Conservation (phyloP, 805 yeast genomes). For the Candida xiaguanensis region DNA sequence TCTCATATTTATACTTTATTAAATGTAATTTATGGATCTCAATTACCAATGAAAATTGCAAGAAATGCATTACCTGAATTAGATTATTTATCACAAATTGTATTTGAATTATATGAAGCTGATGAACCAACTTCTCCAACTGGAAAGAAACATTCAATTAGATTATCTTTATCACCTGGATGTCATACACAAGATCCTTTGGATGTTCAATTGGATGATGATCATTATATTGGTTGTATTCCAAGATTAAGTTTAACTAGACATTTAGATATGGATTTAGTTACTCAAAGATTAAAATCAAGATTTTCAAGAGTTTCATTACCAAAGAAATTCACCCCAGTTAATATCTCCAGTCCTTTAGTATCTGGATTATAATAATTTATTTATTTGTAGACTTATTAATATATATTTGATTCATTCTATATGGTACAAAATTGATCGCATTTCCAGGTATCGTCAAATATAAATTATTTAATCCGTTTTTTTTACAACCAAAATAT, state of each 20-base stretch:
- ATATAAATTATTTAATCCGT: too few relatives aligned
- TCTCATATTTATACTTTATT: constrained; percentile 92
- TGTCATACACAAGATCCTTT: constrained; percentile 97
- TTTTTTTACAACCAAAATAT: too few relatives aligned
- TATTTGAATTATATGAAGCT: constrained; percentile 86
- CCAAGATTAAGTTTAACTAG: constrained; percentile 87
- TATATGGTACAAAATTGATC: too few relatives aligned
- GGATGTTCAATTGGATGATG: constrained; percentile 93
- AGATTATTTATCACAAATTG: constrained; percentile 91
- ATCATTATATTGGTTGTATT: constrained; percentile 94
- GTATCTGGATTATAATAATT: constrained; percentile 18
- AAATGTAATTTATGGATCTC: constrained; percentile 87
- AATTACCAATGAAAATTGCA: constrained; percentile 91
- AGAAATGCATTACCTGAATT: constrained; percentile 94
- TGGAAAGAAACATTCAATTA: constrained; percentile 80
- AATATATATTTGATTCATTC: too few relatives aligned
- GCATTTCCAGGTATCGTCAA: too few relatives aligned
- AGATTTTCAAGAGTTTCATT: constrained; percentile 82
- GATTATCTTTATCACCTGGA: constrained; percentile 93
- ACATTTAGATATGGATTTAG: constrained; percentile 88
- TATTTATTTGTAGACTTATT: neutral
- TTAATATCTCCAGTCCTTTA: constrained; percentile 73
- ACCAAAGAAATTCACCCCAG: constrained; percentile 90
- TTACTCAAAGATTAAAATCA: constrained; percentile 72
- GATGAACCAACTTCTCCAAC: constrained; percentile 58